Evolutionary conservation across 441 rosid genomes (phyloP).

Genomic region (Jatropha multifida): DNA sequence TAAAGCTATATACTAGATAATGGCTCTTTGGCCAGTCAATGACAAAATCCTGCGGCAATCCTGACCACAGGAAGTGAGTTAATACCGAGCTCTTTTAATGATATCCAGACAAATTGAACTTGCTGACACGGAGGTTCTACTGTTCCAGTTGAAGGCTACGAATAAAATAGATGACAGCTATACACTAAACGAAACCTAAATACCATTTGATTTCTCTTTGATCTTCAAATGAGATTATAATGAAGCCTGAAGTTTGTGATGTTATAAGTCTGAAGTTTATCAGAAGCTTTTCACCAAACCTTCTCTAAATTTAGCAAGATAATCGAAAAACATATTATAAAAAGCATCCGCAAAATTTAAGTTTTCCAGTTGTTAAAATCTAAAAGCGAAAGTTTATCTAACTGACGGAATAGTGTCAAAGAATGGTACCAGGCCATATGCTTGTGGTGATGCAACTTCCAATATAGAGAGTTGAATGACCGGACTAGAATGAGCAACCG

Average conservation of each 20-base stretch:
- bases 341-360: neutral
- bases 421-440: slow-evolving; percentile 89
- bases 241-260: neutral
- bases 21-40: neutral
- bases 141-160: neutral
- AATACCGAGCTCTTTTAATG: neutral
- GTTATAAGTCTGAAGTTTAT: neutral
- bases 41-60: neutral
- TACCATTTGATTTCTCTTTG: neutral
- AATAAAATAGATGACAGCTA: neutral
- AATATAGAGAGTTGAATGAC: slow-evolving; percentile 56
- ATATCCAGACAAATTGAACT: neutral
- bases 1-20: too few relatives aligned
- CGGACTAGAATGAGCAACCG: slow-evolving; percentile 54
- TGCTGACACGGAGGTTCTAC: neutral
- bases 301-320: neutral
- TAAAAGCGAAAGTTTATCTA: neutral
- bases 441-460: slow-evolving; percentile 96
- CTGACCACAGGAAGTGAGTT: neutral
- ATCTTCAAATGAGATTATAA: neutral
- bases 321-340: neutral
- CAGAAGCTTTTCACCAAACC: neutral
- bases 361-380: neutral
- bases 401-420: slow-evolving; percentile 9
- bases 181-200: neutral